These are phyloP conservation scores for Crotalaria pallida DNA, from an alignment of 306 rosid species.

Conservation along the genomic window DNA sequence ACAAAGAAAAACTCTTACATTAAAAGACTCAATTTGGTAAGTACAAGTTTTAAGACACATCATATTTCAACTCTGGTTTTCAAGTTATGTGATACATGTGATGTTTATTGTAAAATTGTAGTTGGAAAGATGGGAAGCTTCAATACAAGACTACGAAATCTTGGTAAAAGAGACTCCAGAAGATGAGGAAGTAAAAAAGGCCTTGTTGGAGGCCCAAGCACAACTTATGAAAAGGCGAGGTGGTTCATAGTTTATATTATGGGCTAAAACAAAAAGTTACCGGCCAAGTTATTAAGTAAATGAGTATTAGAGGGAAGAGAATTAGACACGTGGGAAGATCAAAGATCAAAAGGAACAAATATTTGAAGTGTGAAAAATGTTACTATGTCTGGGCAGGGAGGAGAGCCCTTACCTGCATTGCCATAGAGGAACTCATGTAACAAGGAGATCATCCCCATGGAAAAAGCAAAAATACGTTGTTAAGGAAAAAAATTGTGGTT, in stretches of 20 bases:
- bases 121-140: slow-evolving; percentile 78
- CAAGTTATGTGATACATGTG: not conserved
- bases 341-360: not conserved
- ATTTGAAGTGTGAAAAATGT: not conserved
- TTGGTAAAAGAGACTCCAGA: slow-evolving; percentile 47
- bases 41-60: not conserved
- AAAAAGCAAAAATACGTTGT: not conserved
- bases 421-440: not conserved
- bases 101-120: slow-evolving; percentile 21
- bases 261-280: too few species aligned
- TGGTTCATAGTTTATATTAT: not conserved
- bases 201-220: slow-evolving; percentile 44
- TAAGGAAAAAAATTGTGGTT: not conserved
- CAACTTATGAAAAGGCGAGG: slow-evolving; percentile 39
- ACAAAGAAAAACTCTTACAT: not conserved
- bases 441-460: not conserved
- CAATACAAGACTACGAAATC: slow-evolving; percentile 64
- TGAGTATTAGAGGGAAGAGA: not conserved
- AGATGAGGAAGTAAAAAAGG: slow-evolving; percentile 44
- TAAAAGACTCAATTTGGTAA: not conserved
- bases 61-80: not conserved
- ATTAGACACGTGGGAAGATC: not conserved
- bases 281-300: too few species aligned
- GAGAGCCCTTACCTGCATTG: not conserved
- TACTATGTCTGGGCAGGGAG: not conserved